Base-by-base conservation (phyloP, 2,329 filamentous ascomycete species). In the Dothiorella sarmentorum region DNA sequence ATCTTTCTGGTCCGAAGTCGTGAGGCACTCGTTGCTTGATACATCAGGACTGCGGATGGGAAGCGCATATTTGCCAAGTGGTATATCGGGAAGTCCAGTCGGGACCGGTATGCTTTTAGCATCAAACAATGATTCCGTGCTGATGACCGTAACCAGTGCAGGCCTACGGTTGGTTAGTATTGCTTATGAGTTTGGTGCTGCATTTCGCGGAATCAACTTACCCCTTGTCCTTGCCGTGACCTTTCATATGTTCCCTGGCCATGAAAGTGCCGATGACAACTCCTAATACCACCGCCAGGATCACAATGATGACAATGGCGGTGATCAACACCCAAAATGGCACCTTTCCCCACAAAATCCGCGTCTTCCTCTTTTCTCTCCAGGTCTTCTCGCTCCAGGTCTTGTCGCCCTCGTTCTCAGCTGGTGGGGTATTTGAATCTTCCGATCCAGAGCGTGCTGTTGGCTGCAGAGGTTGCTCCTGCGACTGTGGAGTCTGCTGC, bases 211-310 rank as follows among this genome's bases (percentile, higher is more conserved):
- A 18, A 9, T 10, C 20, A 17, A 59, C 71, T 66, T 65, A 72
- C 69, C 61, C 49, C 15, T 66, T 59, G 35, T 63, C 56, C 15
- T 63, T 65, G 15, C 65, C 62, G 53, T 70, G 64, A 33, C 22
- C 67, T 29, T 37, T 27, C 53, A 69, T 73, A 62, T 69, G 71
- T 56, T 69, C 71, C 35, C 78, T 79, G 13, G 77, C 78, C 53
- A 82, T 66, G 22, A 83, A 71, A 35, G 80, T 80, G 4, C 82
- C 82, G 64, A 84, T 78, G 5, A 80, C 77, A 56, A 79, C 80
- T 53, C 81, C 82, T 42, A 83, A 72, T 26, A 80, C 73, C 29
- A 76, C 75, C 40, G 78, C 78, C 40, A 73, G 68, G 35, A 75
- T 59, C 13, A 83, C 67, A 13, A 82, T 63, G 57, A 83, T 67